Percentiles rank a stretch among this genome's conserved stretches.
These are phyloP conservation scores for Vigna mungo DNA, from an alignment of 306 rosid genomes.

Conservation along the genomic window DNA sequence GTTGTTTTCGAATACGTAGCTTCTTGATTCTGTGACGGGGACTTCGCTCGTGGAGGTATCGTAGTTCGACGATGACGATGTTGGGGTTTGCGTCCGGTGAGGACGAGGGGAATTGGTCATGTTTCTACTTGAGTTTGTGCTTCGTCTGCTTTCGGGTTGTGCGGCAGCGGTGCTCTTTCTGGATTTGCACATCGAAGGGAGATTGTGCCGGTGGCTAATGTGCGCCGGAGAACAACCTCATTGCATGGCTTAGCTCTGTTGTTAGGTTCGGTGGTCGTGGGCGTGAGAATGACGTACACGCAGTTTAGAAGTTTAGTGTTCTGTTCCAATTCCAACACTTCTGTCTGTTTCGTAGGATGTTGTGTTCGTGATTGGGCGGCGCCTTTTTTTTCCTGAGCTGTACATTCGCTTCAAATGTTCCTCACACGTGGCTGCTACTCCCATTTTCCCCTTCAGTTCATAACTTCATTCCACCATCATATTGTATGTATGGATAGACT, in stretches of 20 bases:
- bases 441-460: no score
- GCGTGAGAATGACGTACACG: no score
- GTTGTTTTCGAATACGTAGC: conserved; percentile 34
- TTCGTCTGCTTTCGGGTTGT: neutral
- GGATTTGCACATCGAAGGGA: conserved; percentile 66
- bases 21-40: conserved; percentile 47
- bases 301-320: neutral
- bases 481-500: no score
- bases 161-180: conserved; percentile 57
- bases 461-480: no score
- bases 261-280: neutral
- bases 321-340: neutral
- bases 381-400: no score
- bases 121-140: neutral
- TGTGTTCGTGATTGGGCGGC: neutral
- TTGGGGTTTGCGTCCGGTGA: neutral
- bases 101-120: neutral
- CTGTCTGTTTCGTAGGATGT: neutral
- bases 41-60: conserved; percentile 24
- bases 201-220: neutral
- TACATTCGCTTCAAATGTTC: no score
- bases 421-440: neutral
- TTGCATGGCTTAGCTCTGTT: neutral
- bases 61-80: conserved; percentile 22
- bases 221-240: neutral